Percentiles rank a stretch among this genome's conserved stretches.
Conservation (phyloP, 164 flowering plant species). For the Houttuynia cordata region DNA sequence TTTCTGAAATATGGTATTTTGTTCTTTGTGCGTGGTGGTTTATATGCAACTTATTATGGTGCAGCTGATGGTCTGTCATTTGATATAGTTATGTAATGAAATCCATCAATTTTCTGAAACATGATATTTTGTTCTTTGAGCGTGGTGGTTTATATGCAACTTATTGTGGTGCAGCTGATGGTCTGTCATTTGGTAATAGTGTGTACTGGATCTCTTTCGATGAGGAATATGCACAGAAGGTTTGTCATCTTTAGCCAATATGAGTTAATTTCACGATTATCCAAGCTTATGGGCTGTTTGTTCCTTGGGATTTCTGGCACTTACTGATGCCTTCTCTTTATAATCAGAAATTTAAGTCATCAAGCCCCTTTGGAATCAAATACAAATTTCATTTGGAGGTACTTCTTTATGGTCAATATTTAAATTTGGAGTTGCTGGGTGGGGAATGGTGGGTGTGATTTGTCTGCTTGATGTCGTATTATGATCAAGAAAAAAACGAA, state of each 20-base stretch:
- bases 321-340: constrained; percentile 5
- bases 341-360: constrained; percentile 72
- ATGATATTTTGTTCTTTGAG: neutral
- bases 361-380: constrained; percentile 82
- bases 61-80: constrained; percentile 75
- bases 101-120: too few relatives aligned
- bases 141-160: neutral
- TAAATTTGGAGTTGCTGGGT: neutral
- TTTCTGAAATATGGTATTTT: neutral
- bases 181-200: constrained; percentile 69
- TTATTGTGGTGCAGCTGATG: constrained; percentile 53
- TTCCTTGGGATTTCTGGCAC: neutral
- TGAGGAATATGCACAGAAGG: constrained; percentile 74
- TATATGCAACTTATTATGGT: constrained; percentile 2
- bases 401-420: constrained; percentile 2
- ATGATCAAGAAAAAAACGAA: too few relatives aligned
- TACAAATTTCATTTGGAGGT: constrained; percentile 96
- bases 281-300: neutral
- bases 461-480: too few relatives aligned
- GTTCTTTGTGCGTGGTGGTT: neutral
- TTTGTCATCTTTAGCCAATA: constrained; percentile 6
- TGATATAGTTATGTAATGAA: too few relatives aligned
- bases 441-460: neutral
- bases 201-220: constrained; percentile 87
- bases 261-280: too few relatives aligned